Base-by-base conservation (phyloP, 1,284 basidiomycete genomes). In the Amylostereum chailletii region DNA sequence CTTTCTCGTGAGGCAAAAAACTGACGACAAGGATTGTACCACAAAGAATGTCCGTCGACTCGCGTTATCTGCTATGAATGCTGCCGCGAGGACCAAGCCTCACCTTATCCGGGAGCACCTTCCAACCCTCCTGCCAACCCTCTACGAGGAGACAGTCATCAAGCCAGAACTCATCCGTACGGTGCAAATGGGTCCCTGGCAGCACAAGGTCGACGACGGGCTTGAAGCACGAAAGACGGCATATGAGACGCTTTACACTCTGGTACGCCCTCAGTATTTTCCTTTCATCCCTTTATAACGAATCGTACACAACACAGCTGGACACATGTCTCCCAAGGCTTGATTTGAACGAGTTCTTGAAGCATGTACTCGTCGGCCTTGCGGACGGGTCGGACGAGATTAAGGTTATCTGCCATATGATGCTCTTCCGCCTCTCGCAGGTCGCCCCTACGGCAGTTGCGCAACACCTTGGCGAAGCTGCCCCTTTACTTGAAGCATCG, bases 171-270 rank as follows among this genome's bases (percentile, higher is more conserved):
- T 97, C 49, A 86, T 97, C 59, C 82, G 91, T 33, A 90, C 88
- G 4, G 94, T 99, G 5, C 86, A 91, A 62, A 98, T 99, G 96
- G 96, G 96, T 10, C 96, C 96, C 0, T 99, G 94, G 86, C 94
- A 89, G 48, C 92, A 95, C 66, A 91, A 88, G 62, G 89, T 93
- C 34, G 93, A 96, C 60, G 92, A 95, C 57, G 93, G 94, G 46
- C 73, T 96, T 7, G 93, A 96, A 56, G 81, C 91, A n/a, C 83
- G 91, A 49, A 94, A 95, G 75, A 94, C 91, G 0, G 95, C 95
- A 2, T 98, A 91, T 67, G 95, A 99, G 68, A 95, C 94, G 3
- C 90, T 99, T 76, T 95, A 95, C 64, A 97, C 94, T 11, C 69
- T 98, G 54, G 90, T 91, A 57, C 68, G n/a, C n/a, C n/a, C n/a